These are phyloP conservation scores for Balakata baccata DNA, from an alignment of 345 rosid genomes.

Conservation along the genomic window DNA sequence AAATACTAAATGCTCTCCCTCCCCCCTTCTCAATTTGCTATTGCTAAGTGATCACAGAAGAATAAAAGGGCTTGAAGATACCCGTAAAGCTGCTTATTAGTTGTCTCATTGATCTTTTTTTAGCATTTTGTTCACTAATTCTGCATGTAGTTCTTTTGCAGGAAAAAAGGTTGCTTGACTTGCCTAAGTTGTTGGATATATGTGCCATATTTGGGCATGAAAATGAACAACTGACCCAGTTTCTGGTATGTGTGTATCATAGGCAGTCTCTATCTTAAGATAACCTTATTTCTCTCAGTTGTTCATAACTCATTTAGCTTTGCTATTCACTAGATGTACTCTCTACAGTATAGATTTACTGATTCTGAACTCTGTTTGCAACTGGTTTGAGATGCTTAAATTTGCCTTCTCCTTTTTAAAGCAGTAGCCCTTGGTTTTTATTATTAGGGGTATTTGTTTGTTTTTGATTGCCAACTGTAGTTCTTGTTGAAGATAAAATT, in stretches of 20 bases:
- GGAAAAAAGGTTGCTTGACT: slow-evolving; percentile 81
- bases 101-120: not conserved
- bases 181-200: slow-evolving; percentile 89
- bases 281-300: too few species aligned
- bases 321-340: not conserved
- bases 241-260: slow-evolving; percentile 48
- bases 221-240: slow-evolving; percentile 73
- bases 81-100: not conserved
- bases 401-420: too few species aligned
- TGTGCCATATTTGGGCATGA: slow-evolving; percentile 92
- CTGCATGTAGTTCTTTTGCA: slow-evolving; percentile 75
- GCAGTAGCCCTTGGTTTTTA: too few species aligned
- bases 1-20: not conserved
- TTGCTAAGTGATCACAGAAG: not conserved
- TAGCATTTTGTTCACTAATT: slow-evolving; percentile 43
- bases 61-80: too few species aligned
- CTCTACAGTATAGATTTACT: not conserved
- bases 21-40: not conserved
- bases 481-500: too few species aligned
- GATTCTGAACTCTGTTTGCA: not conserved
- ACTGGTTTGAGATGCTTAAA: not conserved
- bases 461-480: too few species aligned
- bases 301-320: not conserved
- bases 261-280: not conserved
- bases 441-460: too few species aligned